Evolutionary conservation across 2,329 filamentous ascomycete species (phyloP), one percentile per base, ranked within the genome.

Genomic region (Knufia petricola): DNA sequence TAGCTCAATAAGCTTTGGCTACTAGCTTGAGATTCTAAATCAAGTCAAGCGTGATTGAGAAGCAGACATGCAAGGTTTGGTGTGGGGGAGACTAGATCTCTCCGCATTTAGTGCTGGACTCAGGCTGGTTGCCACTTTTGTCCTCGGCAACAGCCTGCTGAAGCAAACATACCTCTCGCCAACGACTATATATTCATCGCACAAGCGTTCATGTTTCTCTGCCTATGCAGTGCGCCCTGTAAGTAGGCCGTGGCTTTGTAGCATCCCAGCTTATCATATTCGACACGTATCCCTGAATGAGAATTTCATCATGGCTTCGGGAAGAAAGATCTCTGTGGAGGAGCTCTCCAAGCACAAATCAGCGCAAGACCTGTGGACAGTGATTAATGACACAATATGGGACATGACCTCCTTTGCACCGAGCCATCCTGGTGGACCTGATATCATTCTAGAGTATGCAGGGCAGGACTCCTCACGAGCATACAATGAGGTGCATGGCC

Each of bases 361-460:
- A 10, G 56, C 65, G 20, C 56, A 69, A 48, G 63, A 79, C 54
- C 72, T 75, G 58, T 86, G 82, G 82, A 75, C 85, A 52, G 79
- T 84, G 15, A 75, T 86, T n/a, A 75, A 85, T 61, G 76, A 76
- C 37, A 74, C 76, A 57, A 79, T 85, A 20, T 85, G 81, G 66
- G 78, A 85, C 62, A 64, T 86, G 43, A 81, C 77, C 17, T 71
- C 77, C 13, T 85, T 85, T 60, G 69, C 78, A 7, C 73, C 74
- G 19, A 69, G 78, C 51, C 78, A 82, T 61, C 77, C 78, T 4
- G 78, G 79, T 21, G 78, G 78, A 19, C 64, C 43, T 17, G 32
- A 40, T 67, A 68, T 72, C 26, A 71, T 73, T 30, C 54, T 71
- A 19, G 67, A 67, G 52, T 68, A 71, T 49, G 69, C 69, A 23